phyloP scores from a whole-genome alignment of 768 basidiomycete genomes.

The Tubosaeta sp. region DNA sequence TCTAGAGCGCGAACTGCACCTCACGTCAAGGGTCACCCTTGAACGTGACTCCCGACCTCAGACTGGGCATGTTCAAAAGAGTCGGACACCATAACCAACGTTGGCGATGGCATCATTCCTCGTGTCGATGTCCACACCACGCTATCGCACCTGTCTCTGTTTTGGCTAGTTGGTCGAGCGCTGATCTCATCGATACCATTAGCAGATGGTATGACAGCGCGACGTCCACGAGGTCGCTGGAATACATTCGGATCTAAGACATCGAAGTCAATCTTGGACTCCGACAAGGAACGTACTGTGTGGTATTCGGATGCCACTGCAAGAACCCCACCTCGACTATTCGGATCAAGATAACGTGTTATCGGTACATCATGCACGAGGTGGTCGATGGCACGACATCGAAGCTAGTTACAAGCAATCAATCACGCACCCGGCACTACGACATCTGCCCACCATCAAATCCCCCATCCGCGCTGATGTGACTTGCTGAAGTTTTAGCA shows the following conservation, averaged over 20 bases:
- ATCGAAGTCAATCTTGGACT: constrained; percentile 7
- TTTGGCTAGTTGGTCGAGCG: background rate
- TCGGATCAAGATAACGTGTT: constrained; percentile 1
- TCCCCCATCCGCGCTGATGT: constrained; percentile 41
- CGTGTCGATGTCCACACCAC: background rate
- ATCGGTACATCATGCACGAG: constrained; percentile 6
- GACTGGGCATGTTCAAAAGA: background rate
- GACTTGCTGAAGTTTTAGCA: constrained; percentile 73
- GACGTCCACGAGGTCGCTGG: constrained; percentile 6
- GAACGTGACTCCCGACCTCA: background rate
- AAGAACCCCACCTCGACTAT: background rate
- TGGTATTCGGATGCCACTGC: background rate
- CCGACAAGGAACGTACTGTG: background rate
- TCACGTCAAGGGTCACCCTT: background rate
- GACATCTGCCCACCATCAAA: constrained; percentile 30
- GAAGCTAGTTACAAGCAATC: background rate
- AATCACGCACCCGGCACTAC: constrained; percentile 17
- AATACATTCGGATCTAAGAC: constrained; percentile 8
- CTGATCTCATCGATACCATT: constrained; percentile 5
- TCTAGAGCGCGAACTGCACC: background rate
- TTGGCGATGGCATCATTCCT: background rate
- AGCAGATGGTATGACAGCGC: background rate
- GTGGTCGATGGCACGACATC: constrained; percentile 4
- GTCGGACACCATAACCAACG: background rate
- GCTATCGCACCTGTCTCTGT: background rate